These are phyloP conservation scores for Gentiana macrophylla DNA, from an alignment of 257 asterid species.

Conservation along the genomic window DNA sequence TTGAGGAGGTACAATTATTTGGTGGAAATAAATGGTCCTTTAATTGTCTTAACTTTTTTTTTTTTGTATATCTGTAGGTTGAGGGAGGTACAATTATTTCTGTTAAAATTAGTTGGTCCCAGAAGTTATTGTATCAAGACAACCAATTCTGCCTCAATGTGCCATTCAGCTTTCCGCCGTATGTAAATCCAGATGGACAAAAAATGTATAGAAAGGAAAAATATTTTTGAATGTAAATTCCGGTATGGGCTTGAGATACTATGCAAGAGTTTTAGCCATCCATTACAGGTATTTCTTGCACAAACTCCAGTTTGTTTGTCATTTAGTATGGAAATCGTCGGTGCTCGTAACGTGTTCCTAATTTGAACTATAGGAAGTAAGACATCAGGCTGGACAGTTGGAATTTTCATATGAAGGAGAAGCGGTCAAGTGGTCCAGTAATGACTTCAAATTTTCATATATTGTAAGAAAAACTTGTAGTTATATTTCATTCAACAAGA, in stretches of 20 bases:
- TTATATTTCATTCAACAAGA: neutral
- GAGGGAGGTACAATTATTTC: conserved; percentile 56
- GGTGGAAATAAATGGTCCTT: neutral
- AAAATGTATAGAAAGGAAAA: conserved; percentile 29
- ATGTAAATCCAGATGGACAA: conserved; percentile 44
- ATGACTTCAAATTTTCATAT: conserved; percentile 59
- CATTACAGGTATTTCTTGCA: conserved; percentile 40
- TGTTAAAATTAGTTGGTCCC: conserved; percentile 67
- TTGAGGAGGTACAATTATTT: conserved; percentile 55
- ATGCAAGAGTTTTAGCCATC: conserved; percentile 47
- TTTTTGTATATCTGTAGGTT: conserved; percentile 38
- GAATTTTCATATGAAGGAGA: conserved; percentile 52
- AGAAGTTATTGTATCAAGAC: conserved; percentile 53
- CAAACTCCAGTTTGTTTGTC: neutral
- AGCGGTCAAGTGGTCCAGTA: conserved; percentile 45
- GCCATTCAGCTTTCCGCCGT: conserved; percentile 72
- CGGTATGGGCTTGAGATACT: conserved; percentile 40
- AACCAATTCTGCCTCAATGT: conserved; percentile 47
- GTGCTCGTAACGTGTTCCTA: neutral
- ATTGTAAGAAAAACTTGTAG: conserved; percentile 25
- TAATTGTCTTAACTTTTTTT: neutral
- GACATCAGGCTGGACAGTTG: conserved; percentile 29
- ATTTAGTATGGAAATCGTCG: neutral
- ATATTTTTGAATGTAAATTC: conserved; percentile 50
- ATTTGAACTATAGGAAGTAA: conserved; percentile 33